Evolutionary conservation across 352 stramenopile species (phyloP).

Genomic region (Pythium insidiosum): DNA sequence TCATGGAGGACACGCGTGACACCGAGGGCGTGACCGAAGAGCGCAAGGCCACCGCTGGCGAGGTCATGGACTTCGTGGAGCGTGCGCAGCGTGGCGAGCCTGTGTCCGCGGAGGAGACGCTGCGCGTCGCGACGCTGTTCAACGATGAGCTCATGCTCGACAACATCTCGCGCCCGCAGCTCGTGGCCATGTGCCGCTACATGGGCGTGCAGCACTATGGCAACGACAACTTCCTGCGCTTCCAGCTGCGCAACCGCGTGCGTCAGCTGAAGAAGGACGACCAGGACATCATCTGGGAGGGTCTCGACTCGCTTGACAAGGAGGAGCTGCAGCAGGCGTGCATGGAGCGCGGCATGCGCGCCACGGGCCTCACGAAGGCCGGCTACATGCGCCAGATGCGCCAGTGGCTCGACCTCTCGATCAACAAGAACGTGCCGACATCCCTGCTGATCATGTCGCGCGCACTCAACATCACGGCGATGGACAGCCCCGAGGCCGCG

Average conservation of each 20-base stretch:
- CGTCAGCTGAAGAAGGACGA: slow-evolving; percentile 96
- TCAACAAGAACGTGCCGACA: slow-evolving; percentile 98
- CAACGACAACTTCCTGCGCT: slow-evolving; percentile 94
- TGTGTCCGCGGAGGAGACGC: slow-evolving; percentile 71
- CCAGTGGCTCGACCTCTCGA: slow-evolving; percentile 97
- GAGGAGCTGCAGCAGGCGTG: slow-evolving; percentile 96
- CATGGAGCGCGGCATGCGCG: slow-evolving; percentile 96
- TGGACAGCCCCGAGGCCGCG: slow-evolving; percentile 77
- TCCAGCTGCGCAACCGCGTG: slow-evolving; percentile 92
- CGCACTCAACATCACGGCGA: slow-evolving; percentile 92
- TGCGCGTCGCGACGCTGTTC: slow-evolving; percentile 92
- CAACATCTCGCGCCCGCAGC: slow-evolving; percentile 95
- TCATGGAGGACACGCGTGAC: slow-evolving; percentile 77
- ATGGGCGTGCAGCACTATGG: slow-evolving; percentile 97
- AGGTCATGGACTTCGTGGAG: slow-evolving; percentile 84
- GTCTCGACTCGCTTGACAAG: slow-evolving; percentile 95
- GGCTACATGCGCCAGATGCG: slow-evolving; percentile 93
- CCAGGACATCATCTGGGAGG: slow-evolving; percentile 98
- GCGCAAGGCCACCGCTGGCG: slow-evolving; percentile 60
- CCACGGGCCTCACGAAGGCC: slow-evolving; percentile 94
- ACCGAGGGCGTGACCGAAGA: slow-evolving; percentile 77
- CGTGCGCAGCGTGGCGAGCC: slow-evolving; percentile 66
- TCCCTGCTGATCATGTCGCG: slow-evolving; percentile 98
- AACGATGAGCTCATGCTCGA: slow-evolving; percentile 98
- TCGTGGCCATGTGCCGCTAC: slow-evolving; percentile 96